Evolutionary conservation across 31 red algal species (phyloP).

Genomic region (Odonthalia washingtoniensis): DNA sequence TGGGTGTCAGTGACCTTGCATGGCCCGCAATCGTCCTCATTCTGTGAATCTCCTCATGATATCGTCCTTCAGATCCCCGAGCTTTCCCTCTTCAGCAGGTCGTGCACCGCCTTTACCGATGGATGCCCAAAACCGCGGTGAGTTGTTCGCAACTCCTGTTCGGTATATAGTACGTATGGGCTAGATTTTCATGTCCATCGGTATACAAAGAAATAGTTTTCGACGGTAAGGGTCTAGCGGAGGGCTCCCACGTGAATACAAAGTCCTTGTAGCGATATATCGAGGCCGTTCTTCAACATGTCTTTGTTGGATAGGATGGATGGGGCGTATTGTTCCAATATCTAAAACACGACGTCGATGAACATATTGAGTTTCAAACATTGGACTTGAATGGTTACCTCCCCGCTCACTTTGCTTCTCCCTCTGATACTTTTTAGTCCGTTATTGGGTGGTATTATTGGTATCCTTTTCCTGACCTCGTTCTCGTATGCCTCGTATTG

Average conservation of each 20-base stretch:
- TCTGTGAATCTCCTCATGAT: background rate
- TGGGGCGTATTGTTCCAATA: background rate
- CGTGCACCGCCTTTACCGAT: background rate
- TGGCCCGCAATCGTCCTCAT: background rate
- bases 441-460: too few relatives aligned
- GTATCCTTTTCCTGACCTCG: too few relatives aligned
- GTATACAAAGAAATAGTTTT: conserved; percentile 12
- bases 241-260: background rate
- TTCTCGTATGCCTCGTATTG: too few relatives aligned
- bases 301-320: background rate
- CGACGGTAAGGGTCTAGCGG: background rate
- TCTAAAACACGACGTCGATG: background rate
- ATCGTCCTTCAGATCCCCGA: background rate
- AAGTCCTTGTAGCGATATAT: background rate
- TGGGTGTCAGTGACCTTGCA: background rate
- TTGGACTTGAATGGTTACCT: background rate
- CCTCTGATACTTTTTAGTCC: background rate
- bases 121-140: background rate
- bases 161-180: background rate
- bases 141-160: background rate
- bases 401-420: background rate
- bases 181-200: background rate
- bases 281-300: background rate
- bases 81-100: background rate
- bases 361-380: background rate